These are phyloP conservation scores for Chrysoporthe deuterocubensis DNA, from an alignment of 2,329 filamentous ascomycete genomes.

Conservation along the genomic window DNA sequence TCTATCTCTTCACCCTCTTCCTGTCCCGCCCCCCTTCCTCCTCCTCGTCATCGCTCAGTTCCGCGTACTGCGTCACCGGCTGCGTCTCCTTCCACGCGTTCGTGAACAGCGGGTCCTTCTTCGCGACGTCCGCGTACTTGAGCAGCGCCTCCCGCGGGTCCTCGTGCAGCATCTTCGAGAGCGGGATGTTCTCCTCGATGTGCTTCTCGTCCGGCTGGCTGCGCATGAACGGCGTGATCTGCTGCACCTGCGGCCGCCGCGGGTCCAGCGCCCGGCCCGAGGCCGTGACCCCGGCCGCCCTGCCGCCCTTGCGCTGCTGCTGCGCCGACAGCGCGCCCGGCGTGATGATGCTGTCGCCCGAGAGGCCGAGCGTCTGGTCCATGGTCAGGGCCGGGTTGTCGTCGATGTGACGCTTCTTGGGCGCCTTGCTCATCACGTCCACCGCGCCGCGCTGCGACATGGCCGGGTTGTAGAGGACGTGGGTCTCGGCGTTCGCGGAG, in stretches of 20 bases:
- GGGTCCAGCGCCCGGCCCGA: slow-evolving; percentile 80
- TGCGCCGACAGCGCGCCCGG: slow-evolving; percentile 62
- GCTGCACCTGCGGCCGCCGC: slow-evolving; percentile 80
- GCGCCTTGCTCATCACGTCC: slow-evolving; percentile 87
- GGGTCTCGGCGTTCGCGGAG: slow-evolving; percentile 87
- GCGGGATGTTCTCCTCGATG: slow-evolving; percentile 84
- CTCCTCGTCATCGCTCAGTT: slow-evolving; percentile 84
- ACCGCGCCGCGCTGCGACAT: slow-evolving; percentile 81
- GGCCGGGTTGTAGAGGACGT: slow-evolving; percentile 88
- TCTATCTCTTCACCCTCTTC: slow-evolving; percentile 60
- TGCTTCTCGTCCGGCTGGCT: slow-evolving; percentile 88
- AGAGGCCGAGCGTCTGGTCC: slow-evolving; percentile 79
- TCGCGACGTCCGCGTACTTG: slow-evolving; percentile 91
- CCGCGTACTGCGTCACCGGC: slow-evolving; percentile 88
- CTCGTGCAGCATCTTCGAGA: slow-evolving; percentile 93
- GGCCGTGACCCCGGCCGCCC: slow-evolving; percentile 70
- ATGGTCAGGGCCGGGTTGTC: slow-evolving; percentile 88
- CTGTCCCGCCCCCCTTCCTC: slow-evolving; percentile 65
- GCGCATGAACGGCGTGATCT: slow-evolving; percentile 87
- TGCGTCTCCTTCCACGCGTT: slow-evolving; percentile 92
- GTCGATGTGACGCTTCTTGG: slow-evolving; percentile 93
- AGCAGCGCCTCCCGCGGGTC: slow-evolving; percentile 92
- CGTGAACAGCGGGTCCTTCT: slow-evolving; percentile 93
- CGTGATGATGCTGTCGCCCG: slow-evolving; percentile 79
- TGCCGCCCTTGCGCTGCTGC: slow-evolving; percentile 64